Evolutionary conservation across 208 protist genomes (phyloP).

Genomic region (Crithidia expoeki): DNA sequence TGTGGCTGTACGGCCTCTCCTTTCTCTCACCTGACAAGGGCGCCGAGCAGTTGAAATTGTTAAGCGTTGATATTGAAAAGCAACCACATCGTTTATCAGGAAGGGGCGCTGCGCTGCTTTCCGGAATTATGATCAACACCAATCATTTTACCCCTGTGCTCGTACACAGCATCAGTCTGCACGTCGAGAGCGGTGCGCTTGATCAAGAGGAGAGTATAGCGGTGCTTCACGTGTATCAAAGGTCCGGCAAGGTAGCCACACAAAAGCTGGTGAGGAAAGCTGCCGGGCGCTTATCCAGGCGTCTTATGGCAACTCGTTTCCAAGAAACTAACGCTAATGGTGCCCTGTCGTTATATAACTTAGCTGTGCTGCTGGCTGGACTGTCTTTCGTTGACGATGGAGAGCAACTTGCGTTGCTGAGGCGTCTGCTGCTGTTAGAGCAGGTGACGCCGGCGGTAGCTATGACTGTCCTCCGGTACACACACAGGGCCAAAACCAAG

Average conservation of each 20-base stretch:
- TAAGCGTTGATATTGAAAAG: background rate
- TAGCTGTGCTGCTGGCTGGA: constrained; percentile 14
- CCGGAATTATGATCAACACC: constrained; percentile 18
- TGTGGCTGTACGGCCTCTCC: constrained; percentile 27
- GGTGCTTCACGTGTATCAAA: constrained; percentile 16
- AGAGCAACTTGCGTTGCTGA: constrained; percentile 4
- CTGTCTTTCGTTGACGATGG: constrained; percentile 25
- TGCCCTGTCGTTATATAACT: background rate
- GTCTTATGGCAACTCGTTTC: constrained; percentile 15
- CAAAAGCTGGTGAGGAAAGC: constrained; percentile 18
- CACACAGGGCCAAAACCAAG: background rate
- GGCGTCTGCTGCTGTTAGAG: constrained; percentile 11
- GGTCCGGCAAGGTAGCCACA: constrained; percentile 10
- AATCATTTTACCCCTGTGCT: background rate
- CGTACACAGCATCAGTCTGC: background rate
- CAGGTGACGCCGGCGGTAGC: constrained; percentile 11
- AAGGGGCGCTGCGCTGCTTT: constrained; percentile 12
- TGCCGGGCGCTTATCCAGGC: constrained; percentile 4
- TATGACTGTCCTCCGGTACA: constrained; percentile 16
- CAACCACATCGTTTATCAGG: background rate
- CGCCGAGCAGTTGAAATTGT: background rate
- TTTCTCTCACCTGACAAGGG: constrained; percentile 21
- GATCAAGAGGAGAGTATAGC: constrained; percentile 22
- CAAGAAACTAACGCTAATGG: background rate
- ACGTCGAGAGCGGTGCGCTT: constrained; percentile 1